Base-by-base conservation (phyloP, 306 rosid genomes). In the Begonia peltatifolia region DNA sequence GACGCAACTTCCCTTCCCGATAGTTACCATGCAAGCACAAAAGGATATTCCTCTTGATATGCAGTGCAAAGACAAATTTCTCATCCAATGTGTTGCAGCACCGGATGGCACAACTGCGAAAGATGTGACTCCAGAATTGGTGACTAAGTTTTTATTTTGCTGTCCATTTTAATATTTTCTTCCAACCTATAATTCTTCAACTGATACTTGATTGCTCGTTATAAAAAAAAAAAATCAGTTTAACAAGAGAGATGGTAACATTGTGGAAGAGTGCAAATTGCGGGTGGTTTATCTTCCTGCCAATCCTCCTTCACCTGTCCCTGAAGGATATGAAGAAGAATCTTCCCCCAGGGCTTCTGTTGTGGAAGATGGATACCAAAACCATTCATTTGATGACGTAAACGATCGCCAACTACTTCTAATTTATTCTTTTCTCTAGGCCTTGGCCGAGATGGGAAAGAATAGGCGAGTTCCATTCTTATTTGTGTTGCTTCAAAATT, bases 1-100 rank as follows among this genome's bases (percentile, higher is more conserved):
- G 38, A 30, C 6, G 38, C 38, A 30, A 30, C 6, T 30, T 30
- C 38, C 38, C 9, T 30, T 18, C 57, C 42, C 61, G 25, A 51
- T 42, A 75, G 77, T 75, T 20, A 75, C 77, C 43, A 75, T 75
- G 81, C 81, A 75, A 63, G 63, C 71, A 23, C 77, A 59, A 10
- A 75, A 67, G 43, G 81, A 68, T 58, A 15, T 60, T 6, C 77
- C 69, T 18, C 54, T 50, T 16, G 74, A 71, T 57, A 67, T 75
- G 76, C 81, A 71, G 60, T 75, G 77, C 74, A 75, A 67, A 72
- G 81, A 75, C 66, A 75, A 75, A 43, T 75, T 75, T 56, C 66
- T 75, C 14, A 71, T 75, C 63, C 81, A 70, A 71, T 70, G 81
- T 63, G 81, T 57, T 71, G 52, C 25, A 36, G 74, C 63, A 12